Conservation (phyloP, 75 land plant species). For the Cupressus sempervirens region DNA sequence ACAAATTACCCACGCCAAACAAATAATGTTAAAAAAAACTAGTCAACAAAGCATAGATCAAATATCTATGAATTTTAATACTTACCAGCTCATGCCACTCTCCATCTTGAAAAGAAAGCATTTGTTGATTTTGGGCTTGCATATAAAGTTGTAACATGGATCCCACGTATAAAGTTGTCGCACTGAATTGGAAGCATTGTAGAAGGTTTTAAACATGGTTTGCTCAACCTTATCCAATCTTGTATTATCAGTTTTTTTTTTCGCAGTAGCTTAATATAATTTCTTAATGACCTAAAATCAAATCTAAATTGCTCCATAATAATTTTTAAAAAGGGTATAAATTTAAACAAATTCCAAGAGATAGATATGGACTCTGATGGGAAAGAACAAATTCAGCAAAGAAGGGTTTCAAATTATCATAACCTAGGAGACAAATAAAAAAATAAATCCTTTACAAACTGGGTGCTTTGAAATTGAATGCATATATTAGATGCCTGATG, state of each 20-base stretch:
- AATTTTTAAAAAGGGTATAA: not conserved
- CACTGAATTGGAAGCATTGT: constrained; percentile 79
- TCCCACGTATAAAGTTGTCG: constrained; percentile 84
- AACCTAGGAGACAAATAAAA: not conserved
- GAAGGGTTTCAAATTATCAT: not conserved
- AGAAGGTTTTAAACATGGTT: constrained; percentile 66
- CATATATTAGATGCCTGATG: not conserved
- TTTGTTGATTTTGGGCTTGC: constrained; percentile 77
- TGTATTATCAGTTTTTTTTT: constrained; percentile 72
- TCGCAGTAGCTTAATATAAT: constrained; percentile 34
- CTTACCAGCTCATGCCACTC: constrained; percentile 71
- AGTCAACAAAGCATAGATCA: not conserved
- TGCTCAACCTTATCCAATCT: constrained; percentile 80
- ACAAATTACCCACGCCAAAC: not conserved
- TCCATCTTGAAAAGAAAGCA: constrained; percentile 74
- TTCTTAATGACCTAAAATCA: not conserved
- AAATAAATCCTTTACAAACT: not conserved
- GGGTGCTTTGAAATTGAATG: not conserved
- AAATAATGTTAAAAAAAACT: not conserved
- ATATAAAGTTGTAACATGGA: too few relatives aligned
- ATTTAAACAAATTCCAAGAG: not conserved
- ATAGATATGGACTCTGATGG: not conserved
- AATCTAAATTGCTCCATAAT: not conserved
- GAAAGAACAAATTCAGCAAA: not conserved
- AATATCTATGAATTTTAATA: not conserved